phyloP scores from a whole-genome alignment of 139 green algal genomes.

The Ettlia oleoabundans region DNA sequence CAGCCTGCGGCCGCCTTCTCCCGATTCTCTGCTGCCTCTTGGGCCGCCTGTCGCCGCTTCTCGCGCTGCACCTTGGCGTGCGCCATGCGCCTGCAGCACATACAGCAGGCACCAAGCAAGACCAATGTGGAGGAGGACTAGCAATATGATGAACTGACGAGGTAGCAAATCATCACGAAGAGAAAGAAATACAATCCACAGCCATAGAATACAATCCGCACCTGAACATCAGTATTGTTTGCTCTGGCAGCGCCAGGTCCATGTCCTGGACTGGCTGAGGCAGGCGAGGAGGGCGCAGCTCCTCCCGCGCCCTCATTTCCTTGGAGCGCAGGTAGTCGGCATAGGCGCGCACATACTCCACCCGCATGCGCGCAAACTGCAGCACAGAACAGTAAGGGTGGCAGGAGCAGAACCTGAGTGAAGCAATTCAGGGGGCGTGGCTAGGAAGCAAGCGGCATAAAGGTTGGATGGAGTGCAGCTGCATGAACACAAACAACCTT shows the following conservation, averaged over 20 bases:
- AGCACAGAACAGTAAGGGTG: background rate
- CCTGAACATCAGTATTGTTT: conserved; percentile 81
- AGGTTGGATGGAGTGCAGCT: too few relatives aligned
- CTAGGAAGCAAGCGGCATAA: too few relatives aligned
- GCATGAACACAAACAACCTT: too few relatives aligned
- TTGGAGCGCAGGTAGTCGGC: conserved; percentile 44
- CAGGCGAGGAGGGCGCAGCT: background rate
- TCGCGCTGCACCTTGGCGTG: conserved; percentile 61
- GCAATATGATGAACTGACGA: too few relatives aligned
- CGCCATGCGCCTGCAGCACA: conserved; percentile 62
- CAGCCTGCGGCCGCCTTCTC: conserved; percentile 36
- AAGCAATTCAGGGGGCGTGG: too few relatives aligned
- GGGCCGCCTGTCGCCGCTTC: conserved; percentile 22
- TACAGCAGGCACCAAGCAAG: background rate
- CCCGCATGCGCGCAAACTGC: conserved; percentile 55
- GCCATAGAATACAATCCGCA: too few relatives aligned
- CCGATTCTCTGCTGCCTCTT: background rate
- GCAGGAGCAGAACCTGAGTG: background rate
- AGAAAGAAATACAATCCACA: too few relatives aligned
- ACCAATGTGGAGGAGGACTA: too few relatives aligned
- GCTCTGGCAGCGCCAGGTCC: conserved; percentile 77
- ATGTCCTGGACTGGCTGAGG: conserved; percentile 56
- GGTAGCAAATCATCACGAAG: too few relatives aligned
- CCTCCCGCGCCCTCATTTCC: background rate
- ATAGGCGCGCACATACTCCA: conserved; percentile 77